A percentile compares a stretch with the other conserved stretches of the same genome.
Evolutionary conservation across 257 asterid species (phyloP).

Genomic region (Galeopsis tetrahit): DNA sequence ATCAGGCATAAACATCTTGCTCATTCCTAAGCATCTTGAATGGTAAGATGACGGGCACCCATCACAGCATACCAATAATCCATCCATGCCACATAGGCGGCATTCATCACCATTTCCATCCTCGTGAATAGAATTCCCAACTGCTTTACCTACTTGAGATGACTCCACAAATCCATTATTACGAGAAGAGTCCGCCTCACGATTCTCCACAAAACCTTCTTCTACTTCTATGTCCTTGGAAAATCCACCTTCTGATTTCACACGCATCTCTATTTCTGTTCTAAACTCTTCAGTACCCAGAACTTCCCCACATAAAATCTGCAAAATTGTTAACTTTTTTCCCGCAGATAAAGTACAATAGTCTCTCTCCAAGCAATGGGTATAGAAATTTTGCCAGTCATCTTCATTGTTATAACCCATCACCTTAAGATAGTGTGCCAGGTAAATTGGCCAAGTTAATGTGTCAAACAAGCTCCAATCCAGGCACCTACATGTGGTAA

Average conservation of each 20-base stretch:
- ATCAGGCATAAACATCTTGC: conserved; percentile 63
- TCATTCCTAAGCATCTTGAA: conserved; percentile 81
- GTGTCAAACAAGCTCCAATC: conserved; percentile 92
- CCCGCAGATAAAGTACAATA: conserved; percentile 70
- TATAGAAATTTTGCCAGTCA: conserved; percentile 70
- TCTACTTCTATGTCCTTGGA: conserved; percentile 54
- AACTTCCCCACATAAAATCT: conserved; percentile 76
- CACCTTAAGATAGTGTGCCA: conserved; percentile 64
- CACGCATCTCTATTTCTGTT: conserved; percentile 73
- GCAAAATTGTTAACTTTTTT: conserved; percentile 65
- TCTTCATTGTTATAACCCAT: conserved; percentile 58
- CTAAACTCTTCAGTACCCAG: conserved; percentile 77
- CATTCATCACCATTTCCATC: conserved; percentile 89
- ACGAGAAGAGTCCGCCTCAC: conserved; percentile 35
- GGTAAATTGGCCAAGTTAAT: conserved; percentile 79
- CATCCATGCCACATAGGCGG: conserved; percentile 92
- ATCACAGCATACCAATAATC: conserved; percentile 80
- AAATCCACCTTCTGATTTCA: conserved; percentile 66
- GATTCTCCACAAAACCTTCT: conserved; percentile 44
- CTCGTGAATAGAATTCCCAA: conserved; percentile 48
- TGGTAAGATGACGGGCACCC: conserved; percentile 89
- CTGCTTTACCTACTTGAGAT: conserved; percentile 43
- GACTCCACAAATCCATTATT: conserved; percentile 36
- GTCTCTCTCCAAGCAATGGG: conserved; percentile 68
- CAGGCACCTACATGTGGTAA: conserved; percentile 52